Evolutionary conservation across 257 asterid species (phyloP).

Genomic region (Lavandula angustifolia): DNA sequence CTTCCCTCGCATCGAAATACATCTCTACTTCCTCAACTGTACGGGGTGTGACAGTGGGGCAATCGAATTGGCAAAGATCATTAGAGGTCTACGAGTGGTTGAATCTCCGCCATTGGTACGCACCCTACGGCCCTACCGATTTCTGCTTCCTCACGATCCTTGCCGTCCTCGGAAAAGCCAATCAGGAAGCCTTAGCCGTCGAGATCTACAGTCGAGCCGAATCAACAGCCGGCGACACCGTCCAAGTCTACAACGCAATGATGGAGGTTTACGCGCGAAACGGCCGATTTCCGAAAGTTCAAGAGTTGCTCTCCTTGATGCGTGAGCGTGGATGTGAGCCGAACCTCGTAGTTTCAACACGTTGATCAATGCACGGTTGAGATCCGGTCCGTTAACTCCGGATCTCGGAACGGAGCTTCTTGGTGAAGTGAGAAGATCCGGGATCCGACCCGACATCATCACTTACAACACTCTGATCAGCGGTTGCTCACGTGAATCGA

Average conservation of each 20-base stretch:
- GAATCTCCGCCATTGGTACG: constrained; percentile 80
- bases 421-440: constrained; percentile 74
- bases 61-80: constrained; percentile 88
- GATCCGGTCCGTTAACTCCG: constrained; percentile 67
- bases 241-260: constrained; percentile 93
- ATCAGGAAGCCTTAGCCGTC: constrained; percentile 81
- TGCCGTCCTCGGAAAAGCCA: constrained; percentile 86
- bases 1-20: too few species aligned
- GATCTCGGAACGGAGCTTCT: constrained; percentile 70
- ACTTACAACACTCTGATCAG: constrained; percentile 90
- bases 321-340: constrained; percentile 82
- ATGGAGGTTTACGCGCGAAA: constrained; percentile 96
- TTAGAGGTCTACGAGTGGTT: constrained; percentile 93
- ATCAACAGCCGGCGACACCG: constrained; percentile 54
- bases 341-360: constrained; percentile 94
- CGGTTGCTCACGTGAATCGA: constrained; percentile 87
- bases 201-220: constrained; percentile 78
- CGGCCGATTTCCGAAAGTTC: constrained; percentile 71
- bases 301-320: constrained; percentile 81
- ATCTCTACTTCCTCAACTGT: too few species aligned
- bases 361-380: constrained; percentile 81
- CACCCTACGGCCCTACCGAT: too few species aligned
- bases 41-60: too few species aligned
- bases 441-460: constrained; percentile 80
- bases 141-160: constrained; percentile 83